These are phyloP conservation scores for Aspergillus sp. DNA, from an alignment of 2,329 filamentous ascomycete species.

Conservation along the genomic window DNA sequence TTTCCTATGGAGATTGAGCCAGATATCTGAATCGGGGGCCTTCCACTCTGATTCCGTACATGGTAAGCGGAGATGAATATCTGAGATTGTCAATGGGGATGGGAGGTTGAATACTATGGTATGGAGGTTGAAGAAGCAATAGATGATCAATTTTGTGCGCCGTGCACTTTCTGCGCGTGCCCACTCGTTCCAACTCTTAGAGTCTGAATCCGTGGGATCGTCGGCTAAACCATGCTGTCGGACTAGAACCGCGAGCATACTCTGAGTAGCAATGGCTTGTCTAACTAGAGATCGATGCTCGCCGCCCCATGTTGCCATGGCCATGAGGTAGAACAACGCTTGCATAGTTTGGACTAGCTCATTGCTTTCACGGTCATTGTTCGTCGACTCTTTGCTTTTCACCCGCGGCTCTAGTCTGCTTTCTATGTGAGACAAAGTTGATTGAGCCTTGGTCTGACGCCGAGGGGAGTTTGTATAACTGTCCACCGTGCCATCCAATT, in stretches of 20 bases:
- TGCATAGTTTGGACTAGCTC: background rate
- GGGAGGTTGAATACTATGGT: slow-evolving; percentile 29
- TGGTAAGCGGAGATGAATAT: slow-evolving; percentile 25
- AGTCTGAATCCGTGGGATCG: background rate
- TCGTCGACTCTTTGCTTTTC: no score
- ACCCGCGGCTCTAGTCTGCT: background rate
- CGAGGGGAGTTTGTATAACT: background rate
- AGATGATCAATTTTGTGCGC: background rate
- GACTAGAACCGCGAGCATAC: background rate
- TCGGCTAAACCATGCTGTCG: background rate
- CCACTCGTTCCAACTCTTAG: background rate
- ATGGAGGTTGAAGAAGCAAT: slow-evolving; percentile 31
- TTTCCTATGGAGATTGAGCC: no score
- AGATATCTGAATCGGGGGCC: background rate
- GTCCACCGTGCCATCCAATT: background rate
- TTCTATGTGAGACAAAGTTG: background rate
- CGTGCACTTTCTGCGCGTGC: background rate
- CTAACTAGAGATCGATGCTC: background rate
- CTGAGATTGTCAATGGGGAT: slow-evolving; percentile 23
- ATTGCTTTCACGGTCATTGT: no score
- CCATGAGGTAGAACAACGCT: background rate
- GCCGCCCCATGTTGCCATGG: background rate
- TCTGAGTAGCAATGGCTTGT: background rate
- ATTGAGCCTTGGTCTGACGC: background rate
- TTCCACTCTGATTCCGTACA: slow-evolving; percentile 18